Evolutionary conservation across 2,329 filamentous ascomycete genomes (phyloP).

Genomic region (Colletotrichum tabaci): DNA sequence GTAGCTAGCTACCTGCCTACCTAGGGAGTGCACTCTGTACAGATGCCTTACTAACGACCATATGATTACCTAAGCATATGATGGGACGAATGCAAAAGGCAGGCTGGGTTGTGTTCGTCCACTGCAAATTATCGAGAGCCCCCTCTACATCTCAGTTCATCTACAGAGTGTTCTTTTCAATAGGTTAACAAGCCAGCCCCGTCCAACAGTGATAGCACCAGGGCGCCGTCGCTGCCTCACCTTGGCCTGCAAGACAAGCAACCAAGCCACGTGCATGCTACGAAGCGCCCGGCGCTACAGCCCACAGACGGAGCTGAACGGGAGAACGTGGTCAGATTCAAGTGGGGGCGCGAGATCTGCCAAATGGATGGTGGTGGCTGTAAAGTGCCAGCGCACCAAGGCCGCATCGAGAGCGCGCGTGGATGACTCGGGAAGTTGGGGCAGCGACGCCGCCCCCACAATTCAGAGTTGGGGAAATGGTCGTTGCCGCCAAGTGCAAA

Average conservation of each 20-base stretch:
- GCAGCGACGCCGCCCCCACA: constrained; percentile 24
- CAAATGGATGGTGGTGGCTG: constrained; percentile 35
- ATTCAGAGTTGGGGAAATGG: constrained; percentile 33
- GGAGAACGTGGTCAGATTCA: constrained; percentile 6
- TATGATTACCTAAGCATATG: too few relatives aligned
- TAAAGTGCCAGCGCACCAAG: constrained; percentile 35
- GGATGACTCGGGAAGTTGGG: constrained; percentile 36
- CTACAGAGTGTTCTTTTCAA: background rate
- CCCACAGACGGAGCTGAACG: background rate
- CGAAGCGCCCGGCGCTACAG: constrained; percentile 18
- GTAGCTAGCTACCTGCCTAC: too few relatives aligned
- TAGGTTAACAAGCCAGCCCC: background rate
- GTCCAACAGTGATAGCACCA: background rate
- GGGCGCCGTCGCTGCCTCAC: background rate
- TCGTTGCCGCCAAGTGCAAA: background rate
- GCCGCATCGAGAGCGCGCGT: constrained; percentile 19
- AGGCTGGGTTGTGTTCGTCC: background rate
- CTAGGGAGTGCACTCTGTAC: background rate
- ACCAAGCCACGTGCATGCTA: constrained; percentile 15
- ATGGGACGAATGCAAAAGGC: background rate
- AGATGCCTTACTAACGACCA: background rate
- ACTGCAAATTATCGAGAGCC: background rate
- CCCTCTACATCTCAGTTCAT: background rate
- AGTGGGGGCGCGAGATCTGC: constrained; percentile 24
- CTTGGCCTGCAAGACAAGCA: background rate